These are phyloP conservation scores for Trichoderma lentiforme DNA, from an alignment of 2,329 filamentous ascomycete genomes.

Conservation along the genomic window DNA sequence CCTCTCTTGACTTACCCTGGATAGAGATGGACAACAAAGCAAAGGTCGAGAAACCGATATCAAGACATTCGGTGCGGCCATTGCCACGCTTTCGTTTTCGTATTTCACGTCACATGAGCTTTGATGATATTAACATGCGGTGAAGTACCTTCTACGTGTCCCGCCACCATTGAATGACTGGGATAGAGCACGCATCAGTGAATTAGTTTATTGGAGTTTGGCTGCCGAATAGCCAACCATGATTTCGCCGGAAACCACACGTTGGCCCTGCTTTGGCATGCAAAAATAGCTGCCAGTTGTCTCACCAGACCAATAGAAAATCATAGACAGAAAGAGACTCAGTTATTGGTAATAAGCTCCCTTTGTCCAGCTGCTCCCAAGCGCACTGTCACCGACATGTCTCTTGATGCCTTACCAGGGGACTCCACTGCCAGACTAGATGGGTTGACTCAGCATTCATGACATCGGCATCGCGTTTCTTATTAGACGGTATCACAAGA, in stretches of 20 bases:
- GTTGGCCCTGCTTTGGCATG: background rate
- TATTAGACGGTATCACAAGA: background rate
- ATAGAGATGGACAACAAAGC: background rate
- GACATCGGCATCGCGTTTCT: background rate
- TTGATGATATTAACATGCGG: background rate
- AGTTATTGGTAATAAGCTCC: background rate
- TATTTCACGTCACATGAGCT: background rate
- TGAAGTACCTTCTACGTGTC: background rate
- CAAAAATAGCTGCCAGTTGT: background rate
- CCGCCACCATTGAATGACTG: background rate
- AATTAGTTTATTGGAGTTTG: background rate
- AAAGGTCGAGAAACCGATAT: background rate
- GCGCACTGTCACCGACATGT: conserved; percentile 6
- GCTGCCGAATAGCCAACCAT: background rate
- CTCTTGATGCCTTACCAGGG: background rate
- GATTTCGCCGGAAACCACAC: background rate
- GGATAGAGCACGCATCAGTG: background rate
- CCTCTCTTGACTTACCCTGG: background rate
- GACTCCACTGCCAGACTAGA: background rate
- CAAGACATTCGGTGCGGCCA: background rate
- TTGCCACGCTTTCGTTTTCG: background rate
- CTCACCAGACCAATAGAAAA: background rate
- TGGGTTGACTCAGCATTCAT: background rate
- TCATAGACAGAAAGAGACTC: background rate
- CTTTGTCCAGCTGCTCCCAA: background rate